phyloP scores from a whole-genome alignment of 1,284 basidiomycete species.

The Trichosporon sp. region DNA sequence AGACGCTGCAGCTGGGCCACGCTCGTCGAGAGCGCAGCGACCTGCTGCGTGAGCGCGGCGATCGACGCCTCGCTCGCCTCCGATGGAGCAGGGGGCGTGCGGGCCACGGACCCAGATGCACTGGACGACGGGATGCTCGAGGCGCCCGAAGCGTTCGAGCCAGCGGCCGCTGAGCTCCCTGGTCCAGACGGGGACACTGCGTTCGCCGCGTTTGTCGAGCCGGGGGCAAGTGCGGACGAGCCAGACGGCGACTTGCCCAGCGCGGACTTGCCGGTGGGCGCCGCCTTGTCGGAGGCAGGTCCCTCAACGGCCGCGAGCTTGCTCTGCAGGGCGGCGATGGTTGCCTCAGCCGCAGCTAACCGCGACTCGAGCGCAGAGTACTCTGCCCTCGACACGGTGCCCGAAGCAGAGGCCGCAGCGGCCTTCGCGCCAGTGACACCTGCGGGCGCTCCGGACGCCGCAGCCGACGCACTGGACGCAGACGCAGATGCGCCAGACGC shows the following conservation, averaged over 20 bases:
- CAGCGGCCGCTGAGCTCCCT: neutral
- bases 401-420: neutral
- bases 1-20: constrained; percentile 69
- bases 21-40: constrained; percentile 79
- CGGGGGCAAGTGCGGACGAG: neutral
- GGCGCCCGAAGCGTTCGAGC: neutral
- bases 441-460: neutral
- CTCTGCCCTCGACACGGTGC: constrained; percentile 8
- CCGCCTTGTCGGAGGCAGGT: neutral
- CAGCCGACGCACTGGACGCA: no score
- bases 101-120: constrained; percentile 17
- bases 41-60: constrained; percentile 72
- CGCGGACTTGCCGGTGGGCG: neutral
- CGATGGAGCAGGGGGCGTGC: constrained; percentile 21
- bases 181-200: neutral
- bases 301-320: constrained; percentile 43
- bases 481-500: no score
- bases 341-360: constrained; percentile 43
- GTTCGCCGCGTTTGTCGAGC: neutral
- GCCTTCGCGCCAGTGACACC: neutral
- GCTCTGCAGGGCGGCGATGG: constrained; percentile 42
- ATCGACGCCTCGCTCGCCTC: constrained; percentile 45
- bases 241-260: neutral
- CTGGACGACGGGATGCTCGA: constrained; percentile 14
- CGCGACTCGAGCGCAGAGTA: constrained; percentile 45